Evolutionary conservation across 2,329 filamentous ascomycete genomes (phyloP), one percentile per base, ranked within the genome.

Genomic region (Talaromyces sp.): DNA sequence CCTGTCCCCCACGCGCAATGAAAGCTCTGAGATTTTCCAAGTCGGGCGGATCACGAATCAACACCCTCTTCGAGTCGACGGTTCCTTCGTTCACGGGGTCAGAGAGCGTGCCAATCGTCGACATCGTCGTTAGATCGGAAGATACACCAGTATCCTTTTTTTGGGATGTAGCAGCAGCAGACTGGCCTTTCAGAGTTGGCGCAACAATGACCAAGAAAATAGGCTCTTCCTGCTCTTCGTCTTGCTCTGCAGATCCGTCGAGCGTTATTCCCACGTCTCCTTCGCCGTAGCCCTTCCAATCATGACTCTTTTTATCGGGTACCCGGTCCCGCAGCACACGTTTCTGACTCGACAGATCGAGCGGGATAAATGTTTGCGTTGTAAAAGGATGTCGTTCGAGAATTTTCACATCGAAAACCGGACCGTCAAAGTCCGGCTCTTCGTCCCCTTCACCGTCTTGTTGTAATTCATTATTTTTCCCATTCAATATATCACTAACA

Each of bases 361-460:
- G 80, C 0, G 95, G 95, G 48, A 91, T 84, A 76, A 99, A 98
- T 0, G 92, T 96, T 79, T 99, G 95, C 1, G 91, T 91, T 1
- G 95, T 98, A 77, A 88, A 98, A 0, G 95, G 93, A 76, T 99
- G 95, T 42, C 95, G 84, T 76, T 99, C 95, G 33, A 98, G 84
- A 63, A 96, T 85, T 21, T 78, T 77, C 60, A 97, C 83, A 52
- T 84, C 80, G 72, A 96, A 90, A 3, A 83, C 66, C 61, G 58
- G 57, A 1, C 64, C 63, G 5, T 60, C 44, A 28, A 44, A 62
- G 37, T 58, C 52, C 6, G 62, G 37, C 8, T 48, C 25, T 4
- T 63, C 50, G 12, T 44, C 21, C 12, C 11, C 31, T 7, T 42
- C 33, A 12, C 21, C 21, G 21, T 42, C 31, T 42, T 40, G 42